Evolutionary conservation across 106 monocot species (phyloP), one percentile per base, ranked within the genome.

Genomic region (Phalaenopsis equestris): DNA sequence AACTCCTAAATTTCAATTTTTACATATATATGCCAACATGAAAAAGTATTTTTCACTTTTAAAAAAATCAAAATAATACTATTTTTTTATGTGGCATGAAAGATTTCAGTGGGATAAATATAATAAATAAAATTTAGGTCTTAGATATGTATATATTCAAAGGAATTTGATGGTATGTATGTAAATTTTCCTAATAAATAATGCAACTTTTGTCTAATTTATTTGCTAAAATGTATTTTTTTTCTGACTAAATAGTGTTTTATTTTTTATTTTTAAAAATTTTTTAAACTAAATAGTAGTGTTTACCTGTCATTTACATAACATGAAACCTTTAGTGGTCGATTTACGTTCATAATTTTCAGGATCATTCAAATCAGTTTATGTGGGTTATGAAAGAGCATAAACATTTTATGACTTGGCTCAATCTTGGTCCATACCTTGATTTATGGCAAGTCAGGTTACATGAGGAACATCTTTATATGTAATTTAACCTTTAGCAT

Each of bases 361-460:
- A 74, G 56, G 38, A 67, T 30, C 41, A 55, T 37, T 55, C 48
- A 18, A 86, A 65, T 83, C 80, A 49, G 48, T 75, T 84, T 87
- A 81, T 83, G 56, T 77, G 81, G 87, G 83, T 83, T 78, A 72
- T 78, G 77, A 83, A 87, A 78, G 81, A 73, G 49, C 80, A 72
- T 67, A 72, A 73, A 37, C 55, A 41, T 56, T 74, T 45, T 79
- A 73, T 81, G 81, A 81, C 77, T 87, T 83, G 80, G 83, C 43
- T 80, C 79, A 80, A 61, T 75, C 52, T 83, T 84, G 84, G 84
- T 65, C 47, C 79, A 64, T 64, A 84, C 72, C 78, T 84, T 87
- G 84, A 84, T 57, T 61, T 84, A 46, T 58, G 86, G 75, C 82
- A 75, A 82, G 82, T 86, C 79, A 80, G 82, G 86, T 80, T 80